These are phyloP conservation scores for Apiotrichum veenhuisii DNA, from an alignment of 1,284 basidiomycete species.

Conservation along the genomic window DNA sequence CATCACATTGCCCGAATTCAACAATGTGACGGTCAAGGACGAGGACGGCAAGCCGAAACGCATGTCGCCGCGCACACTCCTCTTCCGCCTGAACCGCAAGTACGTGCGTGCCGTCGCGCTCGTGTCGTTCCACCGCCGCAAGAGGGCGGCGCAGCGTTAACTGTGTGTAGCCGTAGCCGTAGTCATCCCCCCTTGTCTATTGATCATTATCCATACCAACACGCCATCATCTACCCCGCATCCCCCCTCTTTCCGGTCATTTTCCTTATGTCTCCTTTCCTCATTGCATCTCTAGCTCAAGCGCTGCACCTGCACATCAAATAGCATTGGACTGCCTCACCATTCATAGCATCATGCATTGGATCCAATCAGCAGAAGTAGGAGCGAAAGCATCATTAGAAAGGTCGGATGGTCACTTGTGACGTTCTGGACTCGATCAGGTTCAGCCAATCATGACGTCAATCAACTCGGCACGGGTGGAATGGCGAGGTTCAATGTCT, in stretches of 20 bases:
- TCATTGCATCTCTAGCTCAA: background rate
- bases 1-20: slow-evolving; percentile 25
- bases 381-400: too few relatives aligned
- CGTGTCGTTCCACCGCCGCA: slow-evolving; percentile 39
- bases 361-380: background rate
- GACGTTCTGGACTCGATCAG: too few relatives aligned
- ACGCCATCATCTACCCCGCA: background rate
- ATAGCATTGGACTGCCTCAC: slow-evolving; percentile 2
- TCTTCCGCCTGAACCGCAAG: slow-evolving; percentile 34
- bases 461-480: too few relatives aligned
- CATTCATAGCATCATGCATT: slow-evolving; percentile 17
- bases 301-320: background rate
- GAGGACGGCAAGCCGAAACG: slow-evolving; percentile 22
- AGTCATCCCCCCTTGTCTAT: too few relatives aligned
- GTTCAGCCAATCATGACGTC: too few relatives aligned
- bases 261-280: background rate
- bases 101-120: slow-evolving; percentile 36
- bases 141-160: slow-evolving; percentile 10
- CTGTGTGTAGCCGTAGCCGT: too few relatives aligned
- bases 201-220: too few relatives aligned
- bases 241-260: background rate
- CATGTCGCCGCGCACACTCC: slow-evolving; percentile 27
- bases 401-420: too few relatives aligned
- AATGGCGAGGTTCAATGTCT: too few relatives aligned
- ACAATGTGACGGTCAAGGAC: slow-evolving; percentile 24